Evolutionary conservation across 148 eudicot genomes (phyloP), one percentile per base, ranked within the genome.

Genomic region (Euryodendron excelsum): DNA sequence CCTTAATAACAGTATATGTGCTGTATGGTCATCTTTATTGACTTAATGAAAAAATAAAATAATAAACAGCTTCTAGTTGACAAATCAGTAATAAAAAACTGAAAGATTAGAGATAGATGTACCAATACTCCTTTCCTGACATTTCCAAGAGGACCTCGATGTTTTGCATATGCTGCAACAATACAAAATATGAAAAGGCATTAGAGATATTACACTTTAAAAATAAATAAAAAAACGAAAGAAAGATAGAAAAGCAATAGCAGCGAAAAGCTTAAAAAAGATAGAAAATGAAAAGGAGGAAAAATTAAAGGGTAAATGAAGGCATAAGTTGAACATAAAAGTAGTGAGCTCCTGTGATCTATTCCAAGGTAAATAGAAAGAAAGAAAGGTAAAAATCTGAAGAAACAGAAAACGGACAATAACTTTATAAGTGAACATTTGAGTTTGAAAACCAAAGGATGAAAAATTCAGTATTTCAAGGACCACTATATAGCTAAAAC

Each of bases 71-170:
- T 17, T 70, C 28, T 31, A n/a, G 5, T 55, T 41, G 45, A 33
- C 39, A 45, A 28, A 56, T 45, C 4, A 61, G 18, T n/a, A n/a
- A n/a, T n/a, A n/a, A n/a, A n/a, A 77, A 30, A 52, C 9, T 15
- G 69, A 71, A 30, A 80, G 50, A 60, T 66, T 72, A 73, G 47
- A 72, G 63, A 58, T 66, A 79, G 14, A 56, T 5, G 23, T 94
- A 96, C 99, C 98, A 96, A 63, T 53, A 93, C 99, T 89, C 99
- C 99, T 82, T 96, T 96, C 76, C 99, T 89, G 81, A 96, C 98
- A 85, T 93, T 96, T 70, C 98, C 99, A 71, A 96, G 89, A 41
- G 91, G 89, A 77, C 99, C 99, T 27, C 99, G 94, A 77, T 90
- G 82, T 75, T 96, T 96, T 55, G 82, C 97, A 84, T 96, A 96